phyloP scores from a whole-genome alignment of 169 alveolate genomes.

The Besnoitia besnoiti region DNA sequence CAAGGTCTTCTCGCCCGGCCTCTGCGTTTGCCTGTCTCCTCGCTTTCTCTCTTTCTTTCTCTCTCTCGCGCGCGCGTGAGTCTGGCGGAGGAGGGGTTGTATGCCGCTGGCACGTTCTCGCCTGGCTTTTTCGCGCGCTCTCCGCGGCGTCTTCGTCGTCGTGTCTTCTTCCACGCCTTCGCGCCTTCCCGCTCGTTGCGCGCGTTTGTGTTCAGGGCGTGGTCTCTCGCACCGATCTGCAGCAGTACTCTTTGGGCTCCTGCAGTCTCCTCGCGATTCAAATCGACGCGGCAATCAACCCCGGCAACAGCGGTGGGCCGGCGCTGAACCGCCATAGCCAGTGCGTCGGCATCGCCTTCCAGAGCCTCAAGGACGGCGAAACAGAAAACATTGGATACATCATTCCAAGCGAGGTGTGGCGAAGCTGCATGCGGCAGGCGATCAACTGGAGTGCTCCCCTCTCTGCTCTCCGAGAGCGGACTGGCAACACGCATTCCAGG shows the following conservation, averaged over 20 bases:
- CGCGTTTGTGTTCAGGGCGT: conserved; percentile 23
- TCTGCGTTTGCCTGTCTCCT: too few relatives aligned
- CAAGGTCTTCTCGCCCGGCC: too few relatives aligned
- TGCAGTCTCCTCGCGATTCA: conserved; percentile 74
- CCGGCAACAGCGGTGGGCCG: conserved; percentile 84
- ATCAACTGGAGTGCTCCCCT: too few relatives aligned
- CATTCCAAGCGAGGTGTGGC: conserved; percentile 68
- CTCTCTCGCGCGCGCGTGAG: too few relatives aligned
- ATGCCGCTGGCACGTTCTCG: too few relatives aligned
- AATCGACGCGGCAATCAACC: conserved; percentile 79
- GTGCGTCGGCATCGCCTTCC: conserved; percentile 78
- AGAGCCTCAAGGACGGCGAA: conserved; percentile 73
- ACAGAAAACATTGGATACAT: conserved; percentile 76
- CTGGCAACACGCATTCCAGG: too few relatives aligned
- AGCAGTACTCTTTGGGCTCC: conserved; percentile 71
- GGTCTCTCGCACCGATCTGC: conserved; percentile 69
- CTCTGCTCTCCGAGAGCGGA: too few relatives aligned
- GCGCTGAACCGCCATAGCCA: conserved; percentile 69
- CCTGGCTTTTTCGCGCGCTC: background rate
- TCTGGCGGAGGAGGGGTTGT: too few relatives aligned
- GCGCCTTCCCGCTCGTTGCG: background rate
- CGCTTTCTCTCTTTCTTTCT: too few relatives aligned
- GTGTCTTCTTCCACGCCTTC: background rate
- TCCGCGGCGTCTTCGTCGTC: background rate
- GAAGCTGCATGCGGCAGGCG: too few relatives aligned